These are phyloP conservation scores for Exophiala alcalophila DNA, from an alignment of 2,329 filamentous ascomycete genomes.

Conservation along the genomic window DNA sequence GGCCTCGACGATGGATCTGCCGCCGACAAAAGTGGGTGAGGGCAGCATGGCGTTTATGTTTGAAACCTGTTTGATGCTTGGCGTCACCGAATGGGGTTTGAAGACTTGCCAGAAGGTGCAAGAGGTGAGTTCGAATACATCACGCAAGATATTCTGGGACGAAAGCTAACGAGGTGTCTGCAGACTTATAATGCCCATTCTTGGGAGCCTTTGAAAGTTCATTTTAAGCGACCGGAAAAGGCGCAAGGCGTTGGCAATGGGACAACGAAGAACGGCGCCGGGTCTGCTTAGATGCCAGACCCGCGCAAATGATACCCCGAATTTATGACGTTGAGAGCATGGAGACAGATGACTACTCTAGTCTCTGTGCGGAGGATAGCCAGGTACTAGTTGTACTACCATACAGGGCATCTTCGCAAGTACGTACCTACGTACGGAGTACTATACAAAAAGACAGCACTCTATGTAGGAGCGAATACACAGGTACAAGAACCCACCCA, in stretches of 20 bases:
- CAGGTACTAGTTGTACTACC: too few species aligned
- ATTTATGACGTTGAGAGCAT: too few species aligned
- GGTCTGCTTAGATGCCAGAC: too few species aligned
- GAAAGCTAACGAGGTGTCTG: conserved; percentile 11
- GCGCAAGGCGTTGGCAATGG: conserved; percentile 33
- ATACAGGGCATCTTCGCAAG: too few species aligned
- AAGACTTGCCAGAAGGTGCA: conserved; percentile 69
- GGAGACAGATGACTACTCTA: too few species aligned
- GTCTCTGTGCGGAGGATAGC: too few species aligned
- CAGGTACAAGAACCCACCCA: too few species aligned
- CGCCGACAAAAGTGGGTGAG: conserved; percentile 56
- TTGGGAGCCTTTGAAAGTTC: conserved; percentile 67
- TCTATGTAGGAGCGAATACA: too few species aligned
- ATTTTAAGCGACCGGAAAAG: conserved; percentile 57
- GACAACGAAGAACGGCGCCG: conserved; percentile 24
- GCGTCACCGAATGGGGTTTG: conserved; percentile 69
- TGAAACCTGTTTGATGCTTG: conserved; percentile 65
- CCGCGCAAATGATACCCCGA: too few species aligned
- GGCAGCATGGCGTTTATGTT: conserved; percentile 65
- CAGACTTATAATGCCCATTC: conserved; percentile 73
- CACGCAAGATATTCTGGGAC: neutral
- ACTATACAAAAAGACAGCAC: too few species aligned
- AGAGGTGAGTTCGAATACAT: conserved; percentile 36
- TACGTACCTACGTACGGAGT: too few species aligned
- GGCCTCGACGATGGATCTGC: conserved; percentile 52